Evolutionary conservation across 441 rosid species (phyloP), one percentile per base, ranked within the genome.

Genomic region (Populus hybrid): DNA sequence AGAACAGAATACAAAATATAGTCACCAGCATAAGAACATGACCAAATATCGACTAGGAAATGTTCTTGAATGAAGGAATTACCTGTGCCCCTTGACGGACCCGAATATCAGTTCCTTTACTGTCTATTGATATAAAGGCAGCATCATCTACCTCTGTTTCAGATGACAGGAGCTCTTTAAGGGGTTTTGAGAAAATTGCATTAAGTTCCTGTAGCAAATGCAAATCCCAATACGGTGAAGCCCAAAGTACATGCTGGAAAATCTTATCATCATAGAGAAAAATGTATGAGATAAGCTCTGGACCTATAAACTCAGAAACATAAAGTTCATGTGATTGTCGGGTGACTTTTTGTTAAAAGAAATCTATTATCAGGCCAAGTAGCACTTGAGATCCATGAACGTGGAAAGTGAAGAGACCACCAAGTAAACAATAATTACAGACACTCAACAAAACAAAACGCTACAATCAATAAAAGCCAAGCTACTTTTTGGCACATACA

Each of bases 1-100:
- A 18, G 36, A 67, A 40, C 26, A 4, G 36, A 71, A 69, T 57
- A 38, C 30, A 28, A 23, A 38, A 40, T 12, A 28, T 24, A 36
- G 40, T 28, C 24, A 19, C 63, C 46, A n/a, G 36, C 19, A 18
- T 21, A 67, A 66, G 63, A 75, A 19, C 21, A 72, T 21, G 36
- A 72, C 21, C 70, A 59, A 71, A 75, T 19, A 26, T 28, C 30
- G 24, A 76, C 61, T 7, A 38, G 35, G 19, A 26, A 57, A 61
- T 67, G 46, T 26, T 19, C 23, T 21, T 16, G 57, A 9, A 38
- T 21, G 9, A 28, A 78, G 34, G 26, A 7, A 12, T 75, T 89
- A 95, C 99, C 95, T 92, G 98, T 80, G 98, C 97, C 63, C 98
- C 98, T 83, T 91, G 93, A 53, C 97, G 97, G 69, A 95, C 92